Evolutionary conservation across 139 green algal species (phyloP), one percentile per base, ranked within the genome.

Genomic region (Chlorella sp.): DNA sequence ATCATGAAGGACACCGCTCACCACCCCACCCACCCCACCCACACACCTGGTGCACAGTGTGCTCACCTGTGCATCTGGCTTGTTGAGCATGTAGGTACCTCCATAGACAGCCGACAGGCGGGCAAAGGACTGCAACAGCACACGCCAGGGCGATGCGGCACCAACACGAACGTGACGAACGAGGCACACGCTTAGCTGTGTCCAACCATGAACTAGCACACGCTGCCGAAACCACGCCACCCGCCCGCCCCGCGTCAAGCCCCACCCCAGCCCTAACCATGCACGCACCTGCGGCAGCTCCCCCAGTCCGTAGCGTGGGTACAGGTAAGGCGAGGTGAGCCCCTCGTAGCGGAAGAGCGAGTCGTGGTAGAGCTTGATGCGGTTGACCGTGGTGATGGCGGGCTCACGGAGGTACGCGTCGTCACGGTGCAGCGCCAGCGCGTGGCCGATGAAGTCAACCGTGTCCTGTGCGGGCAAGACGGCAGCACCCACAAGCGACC

Each of bases 61-160:
- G 10, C 42, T 55, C 17, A 96, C 87, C 82, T 83, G 68, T 2
- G 81, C 88, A 67, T 96, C 94, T 5, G 87, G 83, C 79, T 95
- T 95, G 77, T 84, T 84, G 33, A 99, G 93, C 95, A 99, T 99
- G 90, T 99, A 99, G 29, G 95, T 98, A 69, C 95, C 95, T 23
- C 95, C 95, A 73, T 98, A 96, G 74, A 99, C 95, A 0, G 95
- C 95, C 5, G 79, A 90, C 61, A 99, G 83, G 27, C 95, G 87
- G 0, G 95, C 95, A 88, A 99, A 99, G 1, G 89, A 90, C 91
- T 98, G 91, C 64, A 68, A n/a, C n/a, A n/a, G n/a, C n/a, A n/a
- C n/a, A n/a, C n/a, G n/a, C n/a, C n/a, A n/a, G n/a, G n/a, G n/a
- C n/a, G n/a, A n/a, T n/a, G n/a, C n/a, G n/a, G n/a, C n/a, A n/a